Percentiles rank a stretch among this genome's conserved stretches.
Evolutionary conservation across 306 rosid genomes (phyloP).

Genomic region (Casuarina cunninghamiana): DNA sequence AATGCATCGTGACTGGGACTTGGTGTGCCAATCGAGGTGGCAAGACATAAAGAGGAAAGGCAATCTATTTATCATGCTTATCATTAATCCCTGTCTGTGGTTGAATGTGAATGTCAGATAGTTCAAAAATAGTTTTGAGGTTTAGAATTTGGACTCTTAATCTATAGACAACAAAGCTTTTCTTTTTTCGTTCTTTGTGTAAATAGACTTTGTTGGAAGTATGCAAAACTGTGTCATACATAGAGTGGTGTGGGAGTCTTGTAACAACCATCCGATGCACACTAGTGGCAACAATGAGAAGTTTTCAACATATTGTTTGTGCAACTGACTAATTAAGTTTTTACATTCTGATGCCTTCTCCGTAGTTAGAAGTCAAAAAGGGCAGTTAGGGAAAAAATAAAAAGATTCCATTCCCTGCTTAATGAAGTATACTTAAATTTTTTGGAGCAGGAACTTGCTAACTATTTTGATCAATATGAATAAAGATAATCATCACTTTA

Average conservation of each 20-base stretch:
- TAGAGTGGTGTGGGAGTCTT: background rate
- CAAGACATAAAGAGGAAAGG: background rate
- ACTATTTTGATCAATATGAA: conserved; percentile 8
- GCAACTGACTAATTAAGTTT: background rate
- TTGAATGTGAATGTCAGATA: background rate
- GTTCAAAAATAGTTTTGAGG: background rate
- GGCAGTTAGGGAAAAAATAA: background rate
- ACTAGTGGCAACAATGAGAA: background rate
- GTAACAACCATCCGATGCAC: background rate
- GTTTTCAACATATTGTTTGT: background rate
- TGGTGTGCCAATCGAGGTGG: too few relatives aligned
- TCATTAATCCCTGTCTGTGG: background rate
- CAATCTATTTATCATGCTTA: background rate
- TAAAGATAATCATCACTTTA: conserved; percentile 6
- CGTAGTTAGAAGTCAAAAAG: background rate
- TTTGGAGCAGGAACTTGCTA: conserved; percentile 3
- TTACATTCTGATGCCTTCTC: background rate
- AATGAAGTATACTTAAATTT: conserved; percentile 3
- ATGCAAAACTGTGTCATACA: background rate
- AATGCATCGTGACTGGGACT: background rate
- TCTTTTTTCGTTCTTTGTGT: background rate
- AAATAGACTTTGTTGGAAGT: background rate
- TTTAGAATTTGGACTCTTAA: background rate
- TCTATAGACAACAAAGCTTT: background rate
- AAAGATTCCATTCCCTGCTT: background rate